These are phyloP conservation scores for Fusarium penzigii DNA, from an alignment of 2,329 filamentous ascomycete genomes.

Conservation along the genomic window DNA sequence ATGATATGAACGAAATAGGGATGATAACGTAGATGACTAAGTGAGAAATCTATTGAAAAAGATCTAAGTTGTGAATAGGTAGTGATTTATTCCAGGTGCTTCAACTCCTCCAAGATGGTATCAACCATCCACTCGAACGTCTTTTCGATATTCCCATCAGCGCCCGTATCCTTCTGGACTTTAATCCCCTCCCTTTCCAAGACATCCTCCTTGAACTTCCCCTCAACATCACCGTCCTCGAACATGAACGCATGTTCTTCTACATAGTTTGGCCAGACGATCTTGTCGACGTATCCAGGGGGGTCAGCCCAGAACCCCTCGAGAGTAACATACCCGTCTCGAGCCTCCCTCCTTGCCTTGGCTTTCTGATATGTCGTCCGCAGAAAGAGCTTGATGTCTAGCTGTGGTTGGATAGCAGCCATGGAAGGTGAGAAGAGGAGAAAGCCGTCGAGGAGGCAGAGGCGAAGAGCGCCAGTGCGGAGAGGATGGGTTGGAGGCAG, in stretches of 20 bases:
- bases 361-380: slow-evolving; percentile 66
- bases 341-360: slow-evolving; percentile 64
- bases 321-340: slow-evolving; percentile 76
- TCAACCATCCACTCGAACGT: slow-evolving; percentile 71
- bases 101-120: slow-evolving; percentile 53
- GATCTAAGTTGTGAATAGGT: not conserved
- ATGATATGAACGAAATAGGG: not conserved
- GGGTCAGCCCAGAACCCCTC: slow-evolving; percentile 97
- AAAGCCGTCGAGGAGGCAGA: slow-evolving; percentile 87
- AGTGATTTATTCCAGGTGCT: slow-evolving; percentile 24
- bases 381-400: slow-evolving; percentile 80
- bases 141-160: slow-evolving; percentile 60
- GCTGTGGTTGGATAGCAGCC: slow-evolving; percentile 55
- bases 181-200: slow-evolving; percentile 46
- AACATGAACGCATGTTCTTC: slow-evolving; percentile 82
- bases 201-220: slow-evolving; percentile 48
- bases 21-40: not conserved
- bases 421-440: slow-evolving; percentile 69
- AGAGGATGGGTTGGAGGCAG: slow-evolving; percentile 45
- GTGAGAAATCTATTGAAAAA: not conserved
- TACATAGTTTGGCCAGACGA: slow-evolving; percentile 96
- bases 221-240: slow-evolving; percentile 65
- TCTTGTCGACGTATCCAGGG: slow-evolving; percentile 86
- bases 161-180: slow-evolving; percentile 47
- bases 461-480: slow-evolving; percentile 34